These are phyloP conservation scores for Corylus avellana DNA, from an alignment of 306 rosid species.

Conservation along the genomic window DNA sequence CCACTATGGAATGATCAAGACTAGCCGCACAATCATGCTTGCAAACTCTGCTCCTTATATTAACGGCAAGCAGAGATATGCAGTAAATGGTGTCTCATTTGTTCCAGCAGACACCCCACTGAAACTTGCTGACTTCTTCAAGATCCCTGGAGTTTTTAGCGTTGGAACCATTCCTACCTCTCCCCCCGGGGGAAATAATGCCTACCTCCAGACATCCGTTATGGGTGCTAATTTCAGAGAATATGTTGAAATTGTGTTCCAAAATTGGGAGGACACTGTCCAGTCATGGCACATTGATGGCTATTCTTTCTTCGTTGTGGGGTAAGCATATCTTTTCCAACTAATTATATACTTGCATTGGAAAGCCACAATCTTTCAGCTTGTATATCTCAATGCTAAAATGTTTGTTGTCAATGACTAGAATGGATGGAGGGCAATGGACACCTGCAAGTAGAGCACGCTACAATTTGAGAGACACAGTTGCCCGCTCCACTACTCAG, in stretches of 20 bases:
- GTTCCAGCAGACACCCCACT: conserved; percentile 74
- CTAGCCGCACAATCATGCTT: conserved; percentile 72
- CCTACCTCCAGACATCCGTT: conserved; percentile 83
- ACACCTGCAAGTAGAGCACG: conserved; percentile 62
- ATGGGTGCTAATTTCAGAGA: conserved; percentile 80
- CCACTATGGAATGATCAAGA: conserved; percentile 82
- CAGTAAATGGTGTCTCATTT: conserved; percentile 82
- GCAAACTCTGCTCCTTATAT: conserved; percentile 79
- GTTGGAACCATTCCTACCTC: conserved; percentile 70
- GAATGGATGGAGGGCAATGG: conserved; percentile 97
- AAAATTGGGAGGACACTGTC: conserved; percentile 80
- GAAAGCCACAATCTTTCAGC: background rate
- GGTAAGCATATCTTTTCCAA: conserved; percentile 47
- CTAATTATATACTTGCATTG: background rate
- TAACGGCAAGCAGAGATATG: conserved; percentile 93
- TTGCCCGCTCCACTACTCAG: conserved; percentile 84
- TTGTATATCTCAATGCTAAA: background rate
- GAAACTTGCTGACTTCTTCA: conserved; percentile 84
- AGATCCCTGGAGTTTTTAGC: conserved; percentile 75
- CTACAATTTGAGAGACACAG: conserved; percentile 90
- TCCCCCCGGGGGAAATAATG: conserved; percentile 62
- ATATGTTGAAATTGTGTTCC: conserved; percentile 86
- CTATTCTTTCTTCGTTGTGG: conserved; percentile 82
- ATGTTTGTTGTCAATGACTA: conserved; percentile 36
- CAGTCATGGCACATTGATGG: conserved; percentile 98